Evolutionary conservation across 257 asterid species (phyloP), one percentile per base, ranked within the genome.

Genomic region (Solanum pimpinellifolium): DNA sequence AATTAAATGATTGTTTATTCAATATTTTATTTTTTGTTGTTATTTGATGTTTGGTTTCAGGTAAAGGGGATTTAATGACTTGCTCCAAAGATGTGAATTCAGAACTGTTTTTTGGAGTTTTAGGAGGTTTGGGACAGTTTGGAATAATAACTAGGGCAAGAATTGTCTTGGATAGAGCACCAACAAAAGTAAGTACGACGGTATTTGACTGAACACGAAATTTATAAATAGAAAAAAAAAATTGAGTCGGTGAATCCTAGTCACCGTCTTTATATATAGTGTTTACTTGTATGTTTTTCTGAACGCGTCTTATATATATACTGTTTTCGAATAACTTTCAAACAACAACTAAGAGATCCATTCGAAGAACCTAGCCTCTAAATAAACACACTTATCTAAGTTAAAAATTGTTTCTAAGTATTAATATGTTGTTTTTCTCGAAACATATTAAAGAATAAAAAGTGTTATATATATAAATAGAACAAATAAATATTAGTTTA

Each of bases 71-170:
- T 2, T 72, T 89, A 12, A 52, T 92, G 74, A 93, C 91, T 42
- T 93, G 96, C 88, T 90, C 95, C 60, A 88, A 86, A 85, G 68
- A 90, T 72, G 52, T 25, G 42, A 92, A 93, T 78, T 88, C 92
- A 3, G 92, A 92, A 73, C 88, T 93, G 0, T 93, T 92, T 83
- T 92, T 83, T 78, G 92, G 91, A 76, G 96, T 92, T 73, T 89
- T 93, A 29, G 96, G 96, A 18, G 96, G 96, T 14, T 89, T 93
- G 7, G 96, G 96, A n/a, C 96, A 92, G 87, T 93, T 93, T 74
- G 96, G 96, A 77, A 90, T 93, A 86, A 93, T 93, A 33, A 89
- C 90, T 2, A 90, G 94, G 62, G 96, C 96, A 62, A 90, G 93
- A 90, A 92, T 93, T 39, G 70, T 89, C 44, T 88, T 92, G 2